Conservation (phyloP, 2,329 filamentous ascomycete genomes). For the Sarocladium brachiariae region DNA sequence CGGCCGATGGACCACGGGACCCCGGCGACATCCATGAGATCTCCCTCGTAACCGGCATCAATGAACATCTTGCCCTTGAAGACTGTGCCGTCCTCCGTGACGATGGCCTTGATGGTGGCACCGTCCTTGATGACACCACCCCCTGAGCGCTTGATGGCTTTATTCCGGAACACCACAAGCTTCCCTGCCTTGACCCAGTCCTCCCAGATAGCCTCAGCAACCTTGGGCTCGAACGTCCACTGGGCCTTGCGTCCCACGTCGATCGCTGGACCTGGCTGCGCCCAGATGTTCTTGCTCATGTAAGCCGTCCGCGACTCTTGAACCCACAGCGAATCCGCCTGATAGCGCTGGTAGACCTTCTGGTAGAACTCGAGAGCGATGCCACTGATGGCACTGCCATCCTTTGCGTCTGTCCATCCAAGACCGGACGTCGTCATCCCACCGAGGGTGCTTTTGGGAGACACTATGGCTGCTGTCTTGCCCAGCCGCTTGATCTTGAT, state of each 20-base stretch:
- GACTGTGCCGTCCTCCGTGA: background rate
- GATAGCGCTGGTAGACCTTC: constrained; percentile 8
- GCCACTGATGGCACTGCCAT: constrained; percentile 8
- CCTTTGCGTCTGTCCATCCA: constrained; percentile 10
- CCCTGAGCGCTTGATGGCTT: background rate
- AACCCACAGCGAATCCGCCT: background rate
- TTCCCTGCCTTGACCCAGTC: constrained; percentile 10
- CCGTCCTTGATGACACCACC: background rate
- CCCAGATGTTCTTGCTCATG: background rate
- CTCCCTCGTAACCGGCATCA: constrained; percentile 21
- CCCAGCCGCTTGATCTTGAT: constrained; percentile 9
- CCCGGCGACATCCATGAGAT: constrained; percentile 17
- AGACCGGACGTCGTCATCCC: constrained; percentile 10
- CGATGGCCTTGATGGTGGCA: background rate
- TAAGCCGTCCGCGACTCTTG: constrained; percentile 2
- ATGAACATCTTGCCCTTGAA: constrained; percentile 15
- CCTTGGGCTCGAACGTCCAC: constrained; percentile 11
- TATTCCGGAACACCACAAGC: background rate
- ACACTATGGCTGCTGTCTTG: constrained; percentile 8
- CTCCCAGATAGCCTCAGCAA: constrained; percentile 6
- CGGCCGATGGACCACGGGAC: constrained; percentile 14
- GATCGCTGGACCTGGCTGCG: constrained; percentile 9
- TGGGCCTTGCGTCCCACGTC: constrained; percentile 4
- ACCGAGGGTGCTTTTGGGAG: constrained; percentile 1
- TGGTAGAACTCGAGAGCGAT: constrained; percentile 11